Evolutionary conservation across 352 stramenopile genomes (phyloP).

Genomic region (Globisporangium nagaii): DNA sequence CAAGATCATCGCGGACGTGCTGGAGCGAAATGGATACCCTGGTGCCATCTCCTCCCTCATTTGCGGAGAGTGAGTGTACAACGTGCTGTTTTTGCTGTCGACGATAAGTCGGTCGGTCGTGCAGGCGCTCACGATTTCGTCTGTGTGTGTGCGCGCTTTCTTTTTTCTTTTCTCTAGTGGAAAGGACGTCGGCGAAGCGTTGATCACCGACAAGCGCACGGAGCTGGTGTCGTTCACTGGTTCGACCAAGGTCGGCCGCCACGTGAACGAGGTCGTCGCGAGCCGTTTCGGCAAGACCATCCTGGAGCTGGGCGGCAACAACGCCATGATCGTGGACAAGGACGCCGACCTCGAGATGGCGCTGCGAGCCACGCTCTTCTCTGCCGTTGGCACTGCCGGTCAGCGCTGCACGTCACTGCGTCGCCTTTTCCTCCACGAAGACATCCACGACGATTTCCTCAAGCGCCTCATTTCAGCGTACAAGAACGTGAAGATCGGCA

Average conservation of each 20-base stretch:
- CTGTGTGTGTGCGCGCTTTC: background rate
- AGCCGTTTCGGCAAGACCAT: conserved; percentile 89
- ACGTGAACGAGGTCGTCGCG: conserved; percentile 86
- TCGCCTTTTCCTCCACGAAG: conserved; percentile 88
- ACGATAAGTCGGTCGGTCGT: background rate
- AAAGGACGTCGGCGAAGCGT: conserved; percentile 76
- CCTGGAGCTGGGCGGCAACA: conserved; percentile 91
- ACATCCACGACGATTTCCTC: conserved; percentile 89
- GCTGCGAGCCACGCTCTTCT: conserved; percentile 86
- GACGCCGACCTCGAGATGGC: conserved; percentile 90
- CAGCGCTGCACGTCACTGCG: conserved; percentile 92
- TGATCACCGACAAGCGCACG: conserved; percentile 84
- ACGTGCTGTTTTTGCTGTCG: background rate
- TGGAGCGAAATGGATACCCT: conserved; percentile 81
- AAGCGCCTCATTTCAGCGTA: conserved; percentile 81
- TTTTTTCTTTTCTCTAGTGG: conserved; percentile 22
- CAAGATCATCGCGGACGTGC: conserved; percentile 87
- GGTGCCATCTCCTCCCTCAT: conserved; percentile 84
- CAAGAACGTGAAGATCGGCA: conserved; percentile 84
- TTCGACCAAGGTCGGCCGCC: conserved; percentile 81
- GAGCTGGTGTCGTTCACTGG: conserved; percentile 91
- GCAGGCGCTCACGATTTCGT: background rate
- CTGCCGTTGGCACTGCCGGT: conserved; percentile 87
- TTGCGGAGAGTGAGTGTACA: conserved; percentile 42
- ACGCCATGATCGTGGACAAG: conserved; percentile 92